Conservation (phyloP, 257 asterid species). For the Marsdenia floribunda region DNA sequence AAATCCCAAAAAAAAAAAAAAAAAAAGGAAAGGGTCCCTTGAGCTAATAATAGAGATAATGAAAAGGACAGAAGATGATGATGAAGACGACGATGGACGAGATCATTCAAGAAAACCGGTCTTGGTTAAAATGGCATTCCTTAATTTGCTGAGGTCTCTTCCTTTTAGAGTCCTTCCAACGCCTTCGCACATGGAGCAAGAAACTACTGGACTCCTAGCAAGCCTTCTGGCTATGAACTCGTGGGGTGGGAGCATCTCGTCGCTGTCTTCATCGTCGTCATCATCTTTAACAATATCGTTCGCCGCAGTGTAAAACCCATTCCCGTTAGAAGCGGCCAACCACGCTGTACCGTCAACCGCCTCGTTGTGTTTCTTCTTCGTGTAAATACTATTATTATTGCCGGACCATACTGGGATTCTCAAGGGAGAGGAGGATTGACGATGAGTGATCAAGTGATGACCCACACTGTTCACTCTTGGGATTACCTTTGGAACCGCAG, state of each 20-base stretch:
- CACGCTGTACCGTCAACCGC: too few relatives aligned
- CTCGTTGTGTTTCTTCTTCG: too few relatives aligned
- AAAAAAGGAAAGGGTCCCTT: slow-evolving; percentile 5
- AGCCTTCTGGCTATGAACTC: slow-evolving; percentile 42
- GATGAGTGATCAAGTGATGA: neutral
- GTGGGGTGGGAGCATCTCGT: slow-evolving; percentile 49
- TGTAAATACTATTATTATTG: too few relatives aligned
- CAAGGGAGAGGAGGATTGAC: slow-evolving; percentile 24
- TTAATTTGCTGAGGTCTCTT: slow-evolving; percentile 52
- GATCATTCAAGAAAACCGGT: slow-evolving; percentile 63
- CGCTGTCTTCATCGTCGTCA: slow-evolving; percentile 3
- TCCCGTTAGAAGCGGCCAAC: neutral
- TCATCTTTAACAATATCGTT: slow-evolving; percentile 2
- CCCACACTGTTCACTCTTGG: slow-evolving; percentile 11
- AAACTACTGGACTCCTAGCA: slow-evolving; percentile 34
- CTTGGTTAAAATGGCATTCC: slow-evolving; percentile 51
- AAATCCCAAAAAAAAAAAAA: neutral
- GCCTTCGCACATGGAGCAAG: slow-evolving; percentile 72
- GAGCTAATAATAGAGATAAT: neutral
- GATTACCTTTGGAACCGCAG: slow-evolving; percentile 12
- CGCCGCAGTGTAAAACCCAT: neutral
- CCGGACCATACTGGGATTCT: slow-evolving; percentile 29
- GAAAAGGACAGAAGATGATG: slow-evolving; percentile 8
- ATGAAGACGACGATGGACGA: neutral
- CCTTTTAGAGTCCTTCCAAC: slow-evolving; percentile 71